These are phyloP conservation scores for Aspergillus awamori DNA, from an alignment of 2,329 filamentous ascomycete species.

Conservation along the genomic window DNA sequence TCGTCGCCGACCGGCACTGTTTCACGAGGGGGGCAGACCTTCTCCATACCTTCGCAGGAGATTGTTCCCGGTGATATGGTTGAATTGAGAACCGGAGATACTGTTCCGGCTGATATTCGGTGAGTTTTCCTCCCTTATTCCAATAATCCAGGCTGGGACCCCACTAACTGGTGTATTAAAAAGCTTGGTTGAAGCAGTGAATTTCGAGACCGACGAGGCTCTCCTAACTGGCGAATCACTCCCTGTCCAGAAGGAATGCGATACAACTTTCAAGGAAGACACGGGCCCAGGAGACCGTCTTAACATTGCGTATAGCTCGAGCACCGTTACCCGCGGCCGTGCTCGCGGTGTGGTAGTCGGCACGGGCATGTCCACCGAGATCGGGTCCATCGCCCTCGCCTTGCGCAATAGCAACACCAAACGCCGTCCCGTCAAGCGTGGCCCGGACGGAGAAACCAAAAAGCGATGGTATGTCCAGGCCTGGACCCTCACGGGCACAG, in stretches of 20 bases:
- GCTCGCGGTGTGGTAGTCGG: constrained; percentile 62
- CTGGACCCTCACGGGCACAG: constrained; percentile 56
- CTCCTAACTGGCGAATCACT: constrained; percentile 65
- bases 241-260: constrained; percentile 59
- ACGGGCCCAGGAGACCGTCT: constrained; percentile 62
- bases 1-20: constrained; percentile 62
- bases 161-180: background rate
- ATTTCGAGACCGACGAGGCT: constrained; percentile 73
- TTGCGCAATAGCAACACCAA: constrained; percentile 61
- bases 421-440: constrained; percentile 54
- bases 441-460: constrained; percentile 52
- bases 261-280: constrained; percentile 49
- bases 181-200: constrained; percentile 62
- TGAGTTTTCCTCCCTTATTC: constrained; percentile 28
- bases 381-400: constrained; percentile 65
- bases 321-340: constrained; percentile 63
- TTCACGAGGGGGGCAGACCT: constrained; percentile 59
- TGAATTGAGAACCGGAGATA: constrained; percentile 60
- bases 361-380: constrained; percentile 66
- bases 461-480: constrained; percentile 58
- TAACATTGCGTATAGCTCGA: constrained; percentile 65
- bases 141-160: constrained; percentile 30
- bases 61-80: constrained; percentile 66
- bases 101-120: constrained; percentile 62
- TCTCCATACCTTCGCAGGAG: constrained; percentile 58